Conservation (phyloP, 2,329 filamentous ascomycete genomes). For the Diaporthe sp. region DNA sequence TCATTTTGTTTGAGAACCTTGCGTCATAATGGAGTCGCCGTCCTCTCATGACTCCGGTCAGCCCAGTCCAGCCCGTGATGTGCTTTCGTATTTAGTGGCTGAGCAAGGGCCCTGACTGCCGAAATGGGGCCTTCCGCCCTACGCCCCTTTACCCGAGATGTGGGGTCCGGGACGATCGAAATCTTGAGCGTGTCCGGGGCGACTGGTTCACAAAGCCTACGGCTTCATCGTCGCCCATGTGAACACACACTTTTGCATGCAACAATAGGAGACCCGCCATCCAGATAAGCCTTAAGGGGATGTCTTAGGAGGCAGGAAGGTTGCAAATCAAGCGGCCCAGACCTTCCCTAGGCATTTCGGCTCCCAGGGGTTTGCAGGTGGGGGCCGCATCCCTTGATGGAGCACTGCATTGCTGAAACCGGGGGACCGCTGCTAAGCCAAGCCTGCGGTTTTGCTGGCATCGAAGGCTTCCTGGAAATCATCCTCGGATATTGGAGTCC, state of each 20-base stretch:
- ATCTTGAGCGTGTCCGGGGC: constrained; percentile 11
- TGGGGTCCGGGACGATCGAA: constrained; percentile 25
- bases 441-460: background rate
- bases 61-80: constrained; percentile 27
- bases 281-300: constrained; percentile 27
- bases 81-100: constrained; percentile 36
- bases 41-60: constrained; percentile 22
- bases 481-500: background rate
- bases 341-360: constrained; percentile 18
- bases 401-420: constrained; percentile 8
- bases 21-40: constrained; percentile 30
- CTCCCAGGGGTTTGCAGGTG: constrained; percentile 20
- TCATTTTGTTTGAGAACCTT: constrained; percentile 14
- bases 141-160: constrained; percentile 34
- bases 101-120: constrained; percentile 29
- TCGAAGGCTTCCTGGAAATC: background rate
- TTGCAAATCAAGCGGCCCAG: constrained; percentile 25
- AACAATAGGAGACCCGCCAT: constrained; percentile 25
- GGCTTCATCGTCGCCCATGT: background rate
- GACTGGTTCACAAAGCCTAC: constrained; percentile 7
- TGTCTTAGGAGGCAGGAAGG: constrained; percentile 11
- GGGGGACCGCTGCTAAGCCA: constrained; percentile 32
- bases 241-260: constrained; percentile 5
- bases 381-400: constrained; percentile 16
- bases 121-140: constrained; percentile 31